Conservation (phyloP, 164 flowering plant species). For the Piper betle region DNA sequence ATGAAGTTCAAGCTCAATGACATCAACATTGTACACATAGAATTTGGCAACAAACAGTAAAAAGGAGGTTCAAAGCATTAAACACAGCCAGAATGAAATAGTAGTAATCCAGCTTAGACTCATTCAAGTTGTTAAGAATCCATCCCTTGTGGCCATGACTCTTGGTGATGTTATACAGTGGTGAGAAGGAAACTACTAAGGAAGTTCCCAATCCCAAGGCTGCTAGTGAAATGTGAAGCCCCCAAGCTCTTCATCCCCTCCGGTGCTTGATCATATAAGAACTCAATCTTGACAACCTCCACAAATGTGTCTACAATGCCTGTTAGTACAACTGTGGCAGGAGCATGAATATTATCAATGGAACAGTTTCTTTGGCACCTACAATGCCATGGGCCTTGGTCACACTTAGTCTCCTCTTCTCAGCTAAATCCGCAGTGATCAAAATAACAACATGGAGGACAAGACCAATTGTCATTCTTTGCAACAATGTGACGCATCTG, state of each 20-base stretch:
- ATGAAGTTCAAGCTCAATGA: neutral
- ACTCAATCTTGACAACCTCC: constrained; percentile 52
- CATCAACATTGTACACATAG: constrained; percentile 35
- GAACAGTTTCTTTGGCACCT: constrained; percentile 14
- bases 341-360: constrained; percentile 36
- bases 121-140: constrained; percentile 45
- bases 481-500: constrained; percentile 53
- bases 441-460: constrained; percentile 35
- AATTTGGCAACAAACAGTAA: constrained; percentile 30
- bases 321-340: constrained; percentile 45
- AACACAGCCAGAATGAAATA: constrained; percentile 33
- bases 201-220: constrained; percentile 43
- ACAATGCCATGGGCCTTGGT: constrained; percentile 22
- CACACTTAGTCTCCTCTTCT: constrained; percentile 30
- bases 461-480: constrained; percentile 53
- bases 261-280: constrained; percentile 66
- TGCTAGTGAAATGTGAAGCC: constrained; percentile 38
- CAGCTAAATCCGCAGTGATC: constrained; percentile 29
- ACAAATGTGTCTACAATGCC: constrained; percentile 45
- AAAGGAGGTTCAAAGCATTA: constrained; percentile 30
- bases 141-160: constrained; percentile 30
- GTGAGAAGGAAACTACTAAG: constrained; percentile 36
- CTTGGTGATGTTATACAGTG: constrained; percentile 30
- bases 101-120: constrained; percentile 48
- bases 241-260: constrained; percentile 58